phyloP scores from a whole-genome alignment of 2,329 filamentous ascomycete genomes.

The Coleophoma crateriformis region DNA sequence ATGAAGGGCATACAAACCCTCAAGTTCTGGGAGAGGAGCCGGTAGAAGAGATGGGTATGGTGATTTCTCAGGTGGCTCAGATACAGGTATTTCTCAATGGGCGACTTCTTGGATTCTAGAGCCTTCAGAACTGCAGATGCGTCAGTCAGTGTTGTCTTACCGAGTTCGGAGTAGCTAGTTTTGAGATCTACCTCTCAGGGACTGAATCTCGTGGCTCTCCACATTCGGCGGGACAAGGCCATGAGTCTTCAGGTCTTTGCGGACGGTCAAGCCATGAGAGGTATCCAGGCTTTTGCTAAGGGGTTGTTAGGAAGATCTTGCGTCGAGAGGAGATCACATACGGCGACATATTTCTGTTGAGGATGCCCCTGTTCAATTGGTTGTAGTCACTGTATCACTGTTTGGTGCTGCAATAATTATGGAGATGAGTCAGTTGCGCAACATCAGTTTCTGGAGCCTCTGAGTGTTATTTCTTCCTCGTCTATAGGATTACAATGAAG shows the following conservation, averaged over 20 bases:
- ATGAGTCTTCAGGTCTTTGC: slow-evolving; percentile 17
- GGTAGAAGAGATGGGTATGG: slow-evolving; percentile 24
- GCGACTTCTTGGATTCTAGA: slow-evolving; percentile 18
- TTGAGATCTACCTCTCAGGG: slow-evolving; percentile 18
- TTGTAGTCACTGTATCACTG: too few relatives aligned
- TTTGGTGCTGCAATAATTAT: too few relatives aligned
- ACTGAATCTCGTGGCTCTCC: slow-evolving; percentile 20
- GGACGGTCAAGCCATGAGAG: slow-evolving; percentile 16
- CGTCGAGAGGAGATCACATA: background rate
- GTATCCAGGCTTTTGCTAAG: slow-evolving; percentile 16
- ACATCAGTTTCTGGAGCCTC: too few relatives aligned
- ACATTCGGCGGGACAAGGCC: slow-evolving; percentile 23
- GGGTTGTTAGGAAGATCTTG: background rate
- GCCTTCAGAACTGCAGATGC: slow-evolving; percentile 14
- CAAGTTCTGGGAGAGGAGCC: slow-evolving; percentile 21
- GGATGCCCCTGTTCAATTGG: too few relatives aligned
- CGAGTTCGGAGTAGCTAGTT: background rate
- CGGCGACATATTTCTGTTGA: background rate
- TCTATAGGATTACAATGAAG: too few relatives aligned
- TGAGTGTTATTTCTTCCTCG: too few relatives aligned
- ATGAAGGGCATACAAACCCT: slow-evolving; percentile 9
- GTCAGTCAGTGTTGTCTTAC: too few relatives aligned
- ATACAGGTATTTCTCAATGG: slow-evolving; percentile 26
- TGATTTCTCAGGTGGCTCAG: slow-evolving; percentile 22
- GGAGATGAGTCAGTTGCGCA: too few relatives aligned